Evolutionary conservation across 192 early-diverging fungal species (phyloP), one percentile per base, ranked within the genome.

Genomic region (Geranomyces variabilis): DNA sequence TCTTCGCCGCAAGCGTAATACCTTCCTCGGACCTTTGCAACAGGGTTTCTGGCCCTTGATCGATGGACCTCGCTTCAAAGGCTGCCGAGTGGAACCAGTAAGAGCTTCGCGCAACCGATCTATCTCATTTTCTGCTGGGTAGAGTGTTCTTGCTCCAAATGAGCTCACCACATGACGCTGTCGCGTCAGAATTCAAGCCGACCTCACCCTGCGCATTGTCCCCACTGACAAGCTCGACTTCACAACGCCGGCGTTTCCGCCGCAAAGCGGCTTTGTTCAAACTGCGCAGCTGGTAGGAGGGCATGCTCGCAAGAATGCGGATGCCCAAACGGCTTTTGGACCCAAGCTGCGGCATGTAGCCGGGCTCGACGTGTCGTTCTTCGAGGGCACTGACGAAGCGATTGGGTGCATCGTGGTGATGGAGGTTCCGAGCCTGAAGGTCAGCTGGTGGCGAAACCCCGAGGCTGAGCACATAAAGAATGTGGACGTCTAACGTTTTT

Each of bases 391-490:
- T 12, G 55, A 64, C 56, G 48, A 73, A 10, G 93, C 92, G 1
- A 80, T 94, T 5, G 93, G 90, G 4, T 90, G 92, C 62, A 71
- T 95, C 9, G 83, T 88, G 33, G 83, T 96, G 3, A 80, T 96
- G 22, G 63, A 77, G 8, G 93, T 84, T 63, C 93, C 94, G 12
- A 66, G 75, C 5, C 74, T 93, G 48, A 56, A 86, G 67, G 85
- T 17, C n/a, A 21, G 70, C 8, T 48, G 34, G 29, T 9, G 34
- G 43, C 17, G 44, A 24, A 36, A n/a, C n/a, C 14, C 22, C 6
- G 29, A 1, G 36, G 62, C 36, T 15, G 7, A 36, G 22, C 12
- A 33, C 12, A 62, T 6, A 12, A 62, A 33, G 60, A 36, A 17
- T 62, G 19, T n/a, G 51, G 51, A 41, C 36, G 10, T 41, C 36